phyloP scores from a whole-genome alignment of 2,329 filamentous ascomycete genomes.

The Penicillium janthinellum region DNA sequence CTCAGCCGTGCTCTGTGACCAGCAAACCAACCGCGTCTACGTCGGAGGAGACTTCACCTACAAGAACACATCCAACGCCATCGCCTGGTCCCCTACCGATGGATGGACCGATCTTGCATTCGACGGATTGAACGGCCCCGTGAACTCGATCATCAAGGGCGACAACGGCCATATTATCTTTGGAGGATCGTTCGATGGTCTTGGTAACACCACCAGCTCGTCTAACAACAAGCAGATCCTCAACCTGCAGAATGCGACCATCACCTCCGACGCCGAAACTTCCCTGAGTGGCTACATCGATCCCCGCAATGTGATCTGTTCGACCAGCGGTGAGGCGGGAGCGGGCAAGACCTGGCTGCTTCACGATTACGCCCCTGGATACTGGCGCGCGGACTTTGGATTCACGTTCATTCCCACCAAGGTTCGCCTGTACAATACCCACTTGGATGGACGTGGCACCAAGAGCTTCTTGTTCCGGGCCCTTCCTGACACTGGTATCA shows the following conservation, averaged over 20 bases:
- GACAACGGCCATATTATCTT: conserved; percentile 86
- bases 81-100: conserved; percentile 70
- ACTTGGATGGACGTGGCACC: conserved; percentile 79
- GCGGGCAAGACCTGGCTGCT: conserved; percentile 83
- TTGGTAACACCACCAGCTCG: conserved; percentile 73
- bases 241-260: conserved; percentile 77
- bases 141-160: conserved; percentile 79
- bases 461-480: conserved; percentile 86
- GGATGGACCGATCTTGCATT: conserved; percentile 84
- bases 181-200: conserved; percentile 82
- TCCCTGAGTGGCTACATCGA: conserved; percentile 69
- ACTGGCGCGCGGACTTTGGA: conserved; percentile 78
- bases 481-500: conserved; percentile 83
- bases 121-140: conserved; percentile 90
- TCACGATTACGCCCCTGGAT: conserved; percentile 72
- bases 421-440: conserved; percentile 84
- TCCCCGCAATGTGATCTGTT: conserved; percentile 81
- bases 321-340: conserved; percentile 65
- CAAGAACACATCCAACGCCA: conserved; percentile 82
- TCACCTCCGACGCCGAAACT: conserved; percentile 65
- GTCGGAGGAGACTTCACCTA: conserved; percentile 84
- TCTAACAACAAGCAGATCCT: conserved; percentile 71
- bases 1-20: conserved; percentile 79
- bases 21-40: conserved; percentile 76
- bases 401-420: conserved; percentile 88